These are phyloP conservation scores for Boletus barrowsii DNA, from an alignment of 768 basidiomycete genomes.

Conservation along the genomic window DNA sequence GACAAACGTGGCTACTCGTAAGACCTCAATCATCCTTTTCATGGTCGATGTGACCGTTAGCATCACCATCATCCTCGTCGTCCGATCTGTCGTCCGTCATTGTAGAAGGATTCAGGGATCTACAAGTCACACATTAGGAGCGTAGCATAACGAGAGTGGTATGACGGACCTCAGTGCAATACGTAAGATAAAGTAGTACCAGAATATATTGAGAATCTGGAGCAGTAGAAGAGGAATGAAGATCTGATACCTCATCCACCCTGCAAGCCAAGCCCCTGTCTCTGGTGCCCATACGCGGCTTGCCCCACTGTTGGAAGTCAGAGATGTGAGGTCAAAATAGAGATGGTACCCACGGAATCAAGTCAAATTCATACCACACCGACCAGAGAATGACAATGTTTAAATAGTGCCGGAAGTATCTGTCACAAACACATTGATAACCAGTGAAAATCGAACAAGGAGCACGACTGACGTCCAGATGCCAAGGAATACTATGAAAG, in stretches of 20 bases:
- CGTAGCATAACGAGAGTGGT: not conserved
- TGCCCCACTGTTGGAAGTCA: constrained; percentile 40
- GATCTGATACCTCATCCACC: constrained; percentile 83
- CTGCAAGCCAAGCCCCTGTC: constrained; percentile 64
- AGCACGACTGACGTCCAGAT: constrained; percentile 50
- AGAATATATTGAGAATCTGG: constrained; percentile 86
- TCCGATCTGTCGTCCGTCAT: constrained; percentile 79
- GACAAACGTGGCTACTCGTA: not conserved
- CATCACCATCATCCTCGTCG: constrained; percentile 58
- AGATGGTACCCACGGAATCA: constrained; percentile 62
- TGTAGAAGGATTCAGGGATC: constrained; percentile 47
- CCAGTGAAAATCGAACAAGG: not conserved
- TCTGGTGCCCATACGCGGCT: constrained; percentile 56
- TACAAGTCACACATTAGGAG: constrained; percentile 28
- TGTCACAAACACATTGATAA: constrained; percentile 26
- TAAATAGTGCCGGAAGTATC: constrained; percentile 92
- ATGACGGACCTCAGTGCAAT: constrained; percentile 65
- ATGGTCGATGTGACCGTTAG: constrained; percentile 24
- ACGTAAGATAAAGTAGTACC: constrained; percentile 84
- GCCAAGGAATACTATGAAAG: constrained; percentile 63
- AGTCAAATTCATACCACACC: constrained; percentile 73
- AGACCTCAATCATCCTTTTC: constrained; percentile 31
- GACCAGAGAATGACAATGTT: constrained; percentile 87
- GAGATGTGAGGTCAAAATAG: not conserved
- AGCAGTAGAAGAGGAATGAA: constrained; percentile 72